Conservation (phyloP, 768 basidiomycete genomes). For the Pulveroboletus sp. region DNA sequence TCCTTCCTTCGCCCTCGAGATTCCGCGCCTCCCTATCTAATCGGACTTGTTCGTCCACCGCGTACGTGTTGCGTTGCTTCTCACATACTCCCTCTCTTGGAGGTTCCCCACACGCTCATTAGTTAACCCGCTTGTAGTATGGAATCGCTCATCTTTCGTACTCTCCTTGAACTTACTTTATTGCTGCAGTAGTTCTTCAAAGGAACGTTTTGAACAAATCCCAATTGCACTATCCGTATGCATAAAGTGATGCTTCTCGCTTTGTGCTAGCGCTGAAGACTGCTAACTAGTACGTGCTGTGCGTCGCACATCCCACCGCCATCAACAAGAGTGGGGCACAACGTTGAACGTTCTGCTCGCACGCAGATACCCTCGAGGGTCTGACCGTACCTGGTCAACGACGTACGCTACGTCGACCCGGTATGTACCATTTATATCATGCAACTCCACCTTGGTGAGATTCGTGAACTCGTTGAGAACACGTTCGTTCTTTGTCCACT, state of each 20-base stretch:
- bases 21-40: constrained; percentile 15
- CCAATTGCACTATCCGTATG: constrained; percentile 14
- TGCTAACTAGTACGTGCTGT: not conserved
- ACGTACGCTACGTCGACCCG: constrained; percentile 44
- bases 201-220: constrained; percentile 6
- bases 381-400: constrained; percentile 54
- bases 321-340: not conserved
- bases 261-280: not conserved
- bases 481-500: constrained; percentile 49
- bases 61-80: constrained; percentile 5
- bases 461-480: constrained; percentile 45
- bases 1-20: constrained; percentile 11
- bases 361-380: constrained; percentile 34
- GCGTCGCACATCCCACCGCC: not conserved
- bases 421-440: constrained; percentile 39
- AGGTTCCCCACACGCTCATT: constrained; percentile 20
- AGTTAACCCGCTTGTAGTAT: constrained; percentile 22
- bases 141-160: constrained; percentile 15
- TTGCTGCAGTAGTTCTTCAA: constrained; percentile 16
- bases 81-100: constrained; percentile 2
- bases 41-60: constrained; percentile 12
- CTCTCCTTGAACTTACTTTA: constrained; percentile 20
- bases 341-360: constrained; percentile 19
- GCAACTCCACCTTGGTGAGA: constrained; percentile 43
- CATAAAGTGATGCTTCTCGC: constrained; percentile 11